These are phyloP conservation scores for Neckera pumila DNA, from an alignment of 225 moss, liverwort and hornwort species.

Conservation along the genomic window DNA sequence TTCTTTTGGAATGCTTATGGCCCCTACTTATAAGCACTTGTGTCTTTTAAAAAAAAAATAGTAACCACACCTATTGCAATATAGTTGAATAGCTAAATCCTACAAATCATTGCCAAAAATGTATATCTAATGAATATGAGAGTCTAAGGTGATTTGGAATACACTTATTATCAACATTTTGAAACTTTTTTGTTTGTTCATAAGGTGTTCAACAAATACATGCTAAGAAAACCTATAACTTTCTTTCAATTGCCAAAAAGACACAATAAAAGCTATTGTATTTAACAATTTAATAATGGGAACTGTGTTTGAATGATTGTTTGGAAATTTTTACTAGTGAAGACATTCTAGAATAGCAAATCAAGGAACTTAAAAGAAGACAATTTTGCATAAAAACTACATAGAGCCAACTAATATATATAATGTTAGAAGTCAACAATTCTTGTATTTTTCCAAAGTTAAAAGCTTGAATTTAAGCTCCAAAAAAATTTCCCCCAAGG, in stretches of 20 bases:
- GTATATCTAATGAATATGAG: not conserved
- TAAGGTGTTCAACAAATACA: not conserved
- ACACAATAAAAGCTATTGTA: not conserved
- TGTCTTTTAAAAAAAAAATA: not conserved
- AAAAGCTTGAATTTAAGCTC: not conserved
- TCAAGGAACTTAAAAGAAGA: too few species aligned
- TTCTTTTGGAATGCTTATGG: not conserved
- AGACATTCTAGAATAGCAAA: not conserved
- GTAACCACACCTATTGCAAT: fast-evolving
- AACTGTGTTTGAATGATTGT: not conserved
- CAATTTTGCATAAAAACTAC: too few species aligned
- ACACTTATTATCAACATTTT: not conserved
- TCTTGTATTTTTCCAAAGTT: fast-evolving
- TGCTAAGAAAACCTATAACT: not conserved
- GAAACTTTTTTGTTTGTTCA: fast-evolving
- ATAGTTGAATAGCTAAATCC: fast-evolving
- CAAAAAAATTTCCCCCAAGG: fast-evolving
- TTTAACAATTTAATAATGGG: not conserved
- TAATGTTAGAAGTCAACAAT: not conserved
- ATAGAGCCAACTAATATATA: not conserved
- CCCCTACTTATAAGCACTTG: not conserved
- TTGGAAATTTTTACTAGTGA: not conserved
- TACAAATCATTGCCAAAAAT: not conserved
- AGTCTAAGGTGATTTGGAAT: not conserved
- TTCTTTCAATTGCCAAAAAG: not conserved